Evolutionary conservation across 139 green algal species (phyloP), one percentile per base, ranked within the genome.

Genomic region (Coccomyxa sp.): DNA sequence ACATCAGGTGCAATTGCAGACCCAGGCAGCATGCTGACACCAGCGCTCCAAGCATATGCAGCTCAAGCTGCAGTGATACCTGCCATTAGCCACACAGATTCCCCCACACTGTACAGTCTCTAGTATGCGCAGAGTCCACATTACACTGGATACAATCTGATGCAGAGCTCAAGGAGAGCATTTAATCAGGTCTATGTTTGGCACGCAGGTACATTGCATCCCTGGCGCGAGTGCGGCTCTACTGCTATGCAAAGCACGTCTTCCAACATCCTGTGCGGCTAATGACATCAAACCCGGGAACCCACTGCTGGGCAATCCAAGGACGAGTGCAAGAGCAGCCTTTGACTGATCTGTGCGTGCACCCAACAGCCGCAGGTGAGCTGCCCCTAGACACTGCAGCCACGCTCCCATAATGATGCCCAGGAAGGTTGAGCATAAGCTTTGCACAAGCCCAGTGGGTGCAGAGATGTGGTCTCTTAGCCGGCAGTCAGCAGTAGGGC

Each of bases 241-340:
- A 99, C 88, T 98, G 94, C 89, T 95, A 99, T 88, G 89, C 87
- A 70, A 98, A 99, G 90, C 93, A 99, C 80, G 95, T 99, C 31
- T 99, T 99, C 77, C 96, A 99, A 86, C 82, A 96, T n/a, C n/a
- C n/a, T n/a, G n/a, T n/a, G n/a, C n/a, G n/a, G n/a, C n/a, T n/a
- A n/a, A n/a, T 14, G 96, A 99, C 86, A 99, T 99, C 91, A 99
- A 97, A 83, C 95, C 95, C 9, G 96, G 99, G 86, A 99, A 99
- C 87, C 86, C 99, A 82, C 86, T 99, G 68, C 77, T 99, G 69
- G 95, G 96, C 0, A 82, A n/a, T n/a, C 95, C 1, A 87, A 96
- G 39, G 95, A 92, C 7, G 89, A 98, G 77, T 84, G 99, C 0
- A 99, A 99, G 88, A 99, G 93, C 92, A 9, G 96, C 99, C 86